Evolutionary conservation across 1,284 basidiomycete genomes (phyloP), one percentile per base, ranked within the genome.

Genomic region (Mycosarcoma mackinlayi): DNA sequence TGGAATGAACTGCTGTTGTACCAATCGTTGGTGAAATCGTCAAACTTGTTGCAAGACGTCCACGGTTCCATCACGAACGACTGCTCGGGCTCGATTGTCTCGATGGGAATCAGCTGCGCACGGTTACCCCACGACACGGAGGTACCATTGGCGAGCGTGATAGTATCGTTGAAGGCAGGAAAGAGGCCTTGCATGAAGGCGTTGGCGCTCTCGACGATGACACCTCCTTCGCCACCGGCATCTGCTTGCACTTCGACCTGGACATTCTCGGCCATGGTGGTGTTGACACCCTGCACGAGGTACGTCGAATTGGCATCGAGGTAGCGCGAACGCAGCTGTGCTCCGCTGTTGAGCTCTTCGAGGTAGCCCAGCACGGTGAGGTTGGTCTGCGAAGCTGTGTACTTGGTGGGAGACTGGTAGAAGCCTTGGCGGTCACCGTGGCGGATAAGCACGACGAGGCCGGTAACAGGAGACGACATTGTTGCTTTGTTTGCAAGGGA

Each of bases 41-140:
- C 58, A 25, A 78, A 67, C 31, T 64, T 60, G 24, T 53, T 34
- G 60, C 77, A 79, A 76, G 88, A 86, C 16, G 91, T 92, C 90
- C 90, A 94, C 61, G 89, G 88, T 83, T 94, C 92, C 72, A 94
- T 86, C 31, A 90, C 90, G 73, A 90, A 88, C 78, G 92, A 91
- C 73, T 92, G 91, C 38, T 86, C 87, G 25, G 92, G 90, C 79
- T 92, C 90, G 42, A 93, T 88, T 7, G 91, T 92, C 84, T 92
- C 88, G 33, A 92, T 89, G 87, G 60, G 45, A 25, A 78, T 76
- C 13, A 78, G 66, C 83, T 93, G 94, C 1, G 92, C 92, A 9
- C 87, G 87, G n/a, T 92, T 86, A 31, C 91, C 91, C 18, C 91
- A 89, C 9, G 88, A 83, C 42, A 94, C 85, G 14, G 85, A 88